Conservation (phyloP, 192 early-diverging fungal genomes). For the Coemansia sp. region DNA sequence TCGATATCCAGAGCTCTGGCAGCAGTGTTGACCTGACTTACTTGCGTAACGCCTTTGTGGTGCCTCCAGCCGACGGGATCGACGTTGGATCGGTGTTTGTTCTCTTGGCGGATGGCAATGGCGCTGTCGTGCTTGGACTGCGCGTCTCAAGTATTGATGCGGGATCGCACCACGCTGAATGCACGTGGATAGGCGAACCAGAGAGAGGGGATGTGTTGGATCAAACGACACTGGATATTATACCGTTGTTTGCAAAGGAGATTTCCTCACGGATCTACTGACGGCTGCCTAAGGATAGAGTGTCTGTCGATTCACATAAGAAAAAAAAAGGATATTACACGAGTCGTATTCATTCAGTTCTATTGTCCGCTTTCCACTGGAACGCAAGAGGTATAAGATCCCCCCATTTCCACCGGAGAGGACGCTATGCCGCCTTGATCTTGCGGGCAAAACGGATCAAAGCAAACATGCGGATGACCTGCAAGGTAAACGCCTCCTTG, state of each 20-base stretch:
- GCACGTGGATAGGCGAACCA: neutral
- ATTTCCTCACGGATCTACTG: neutral
- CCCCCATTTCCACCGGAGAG: neutral
- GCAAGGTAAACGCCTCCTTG: slow-evolving; percentile 85
- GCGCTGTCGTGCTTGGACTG: neutral
- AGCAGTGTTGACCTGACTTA: slow-evolving; percentile 8
- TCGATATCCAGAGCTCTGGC: neutral
- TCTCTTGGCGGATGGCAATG: neutral
- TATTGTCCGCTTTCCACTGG: no score
- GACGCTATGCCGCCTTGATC: neutral
- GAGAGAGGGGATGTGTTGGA: neutral
- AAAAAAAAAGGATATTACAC: neutral
- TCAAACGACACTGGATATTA: neutral
- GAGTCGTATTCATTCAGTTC: neutral
- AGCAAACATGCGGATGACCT: slow-evolving; percentile 42
- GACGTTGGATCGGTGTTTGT: slow-evolving; percentile 14
- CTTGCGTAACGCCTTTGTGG: slow-evolving; percentile 17
- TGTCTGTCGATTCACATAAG: neutral
- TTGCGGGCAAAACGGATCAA: slow-evolving; percentile 13
- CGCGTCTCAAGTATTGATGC: neutral
- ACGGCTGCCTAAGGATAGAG: neutral
- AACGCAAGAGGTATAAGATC: no score
- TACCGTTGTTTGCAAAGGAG: neutral
- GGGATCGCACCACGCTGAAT: neutral
- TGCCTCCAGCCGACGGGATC: slow-evolving; percentile 37